Base-by-base conservation (phyloP, 2,329 filamentous ascomycete species). In the Penicillium sp. region DNA sequence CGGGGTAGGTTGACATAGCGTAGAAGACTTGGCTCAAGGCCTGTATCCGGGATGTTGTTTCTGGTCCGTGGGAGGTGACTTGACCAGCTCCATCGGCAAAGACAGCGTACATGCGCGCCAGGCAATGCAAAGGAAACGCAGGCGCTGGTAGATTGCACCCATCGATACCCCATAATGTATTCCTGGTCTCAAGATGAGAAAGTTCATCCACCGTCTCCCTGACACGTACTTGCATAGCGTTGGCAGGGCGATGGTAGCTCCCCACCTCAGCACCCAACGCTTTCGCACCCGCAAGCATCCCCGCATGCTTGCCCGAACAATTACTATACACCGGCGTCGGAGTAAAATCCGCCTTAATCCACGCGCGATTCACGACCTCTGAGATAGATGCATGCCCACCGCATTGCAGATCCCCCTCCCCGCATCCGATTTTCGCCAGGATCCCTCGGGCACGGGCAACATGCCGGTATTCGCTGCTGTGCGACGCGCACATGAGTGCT, bases 131-230 rank as follows among this genome's bases (percentile, higher is more conserved):
- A 0, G 78, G 71, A 17, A 77, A 66, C 0, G 79, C 81, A 0
- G 80, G 81, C 0, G 81, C 76, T 0, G 81, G 79, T 15, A 83
- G 71, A 58, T 82, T 82, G 54, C 81, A 83, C 0, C 80, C 79
- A 57, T 83, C 79, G 14, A 78, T 65, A 0, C 72, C 79, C 81
- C 80, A 83, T 56, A 63, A 55, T 1, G 81, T 61, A 0, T 73
- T 60, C 0, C 7, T 5, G 28, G 52, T 57, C 0, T 65, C 58
- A 4, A 76, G 47, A 0, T 67, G 72, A 14, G 71, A 70, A 1
- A 82, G 54, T 6, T 79, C 74, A 39, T 76, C 66, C 1, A 82
- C 68, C 0, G 73, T 71, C 0, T 54, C 51, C 59, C 69, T 77
- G 2, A 83, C 77, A 7, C 69, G 67, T 10, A 60, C 17, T 58